A percentile compares a stretch with the other conserved stretches of the same genome.
These are phyloP conservation scores for Colletotrichum gigasporum DNA, from an alignment of 2,329 filamentous ascomycete species.

Conservation along the genomic window DNA sequence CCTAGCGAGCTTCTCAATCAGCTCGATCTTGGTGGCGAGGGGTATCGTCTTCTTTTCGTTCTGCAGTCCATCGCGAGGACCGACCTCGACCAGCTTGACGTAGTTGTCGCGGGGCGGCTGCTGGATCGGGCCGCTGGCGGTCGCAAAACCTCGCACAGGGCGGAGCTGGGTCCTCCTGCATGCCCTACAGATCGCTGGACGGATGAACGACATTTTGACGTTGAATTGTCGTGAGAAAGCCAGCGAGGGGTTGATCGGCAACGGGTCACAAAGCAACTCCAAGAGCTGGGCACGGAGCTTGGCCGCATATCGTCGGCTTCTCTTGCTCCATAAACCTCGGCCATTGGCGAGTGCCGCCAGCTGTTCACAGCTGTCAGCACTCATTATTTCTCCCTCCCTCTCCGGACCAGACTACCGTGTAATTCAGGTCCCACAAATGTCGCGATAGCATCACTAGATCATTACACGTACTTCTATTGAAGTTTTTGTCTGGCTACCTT, in stretches of 20 bases:
- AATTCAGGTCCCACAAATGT: background rate
- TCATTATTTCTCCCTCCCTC: too few species aligned
- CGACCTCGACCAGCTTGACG: slow-evolving; percentile 81
- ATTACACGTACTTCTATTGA: too few species aligned
- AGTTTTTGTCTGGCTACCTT: too few species aligned
- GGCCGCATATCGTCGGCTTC: slow-evolving; percentile 33
- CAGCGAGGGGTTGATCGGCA: slow-evolving; percentile 15
- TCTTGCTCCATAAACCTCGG: slow-evolving; percentile 10
- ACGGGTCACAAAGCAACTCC: background rate
- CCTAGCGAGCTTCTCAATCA: slow-evolving; percentile 74
- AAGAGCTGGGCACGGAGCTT: slow-evolving; percentile 17
- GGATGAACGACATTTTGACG: slow-evolving; percentile 45
- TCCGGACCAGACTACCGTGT: too few species aligned
- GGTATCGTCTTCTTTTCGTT: slow-evolving; percentile 81
- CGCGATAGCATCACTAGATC: slow-evolving; percentile 7
- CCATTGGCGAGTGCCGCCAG: background rate
- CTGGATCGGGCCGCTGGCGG: slow-evolving; percentile 42
- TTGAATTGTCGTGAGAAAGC: background rate
- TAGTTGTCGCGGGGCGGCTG: slow-evolving; percentile 47
- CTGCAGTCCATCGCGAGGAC: slow-evolving; percentile 86
- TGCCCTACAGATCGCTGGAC: slow-evolving; percentile 49
- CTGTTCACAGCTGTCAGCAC: background rate
- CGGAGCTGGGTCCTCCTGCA: slow-evolving; percentile 46
- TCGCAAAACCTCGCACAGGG: slow-evolving; percentile 49
- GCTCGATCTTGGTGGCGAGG: slow-evolving; percentile 77